Evolutionary conservation across 2,329 filamentous ascomycete genomes (phyloP).

Genomic region (Ophiocordyceps robertsii): DNA sequence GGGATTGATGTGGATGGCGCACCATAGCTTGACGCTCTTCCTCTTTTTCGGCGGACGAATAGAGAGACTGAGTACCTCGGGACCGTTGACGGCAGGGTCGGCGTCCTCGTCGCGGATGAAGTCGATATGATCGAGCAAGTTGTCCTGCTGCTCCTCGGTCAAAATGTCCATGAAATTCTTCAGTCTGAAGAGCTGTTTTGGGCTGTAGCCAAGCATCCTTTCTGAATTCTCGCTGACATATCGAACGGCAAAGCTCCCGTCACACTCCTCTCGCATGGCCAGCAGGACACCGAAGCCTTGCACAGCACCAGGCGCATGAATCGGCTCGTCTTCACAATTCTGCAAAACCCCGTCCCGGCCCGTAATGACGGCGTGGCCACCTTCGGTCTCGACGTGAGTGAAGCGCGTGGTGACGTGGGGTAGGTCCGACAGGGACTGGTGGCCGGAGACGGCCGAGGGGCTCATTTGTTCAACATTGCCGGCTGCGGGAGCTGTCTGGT

Average conservation of each 20-base stretch:
- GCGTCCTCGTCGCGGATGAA: slow-evolving; percentile 75
- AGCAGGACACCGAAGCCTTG: slow-evolving; percentile 71
- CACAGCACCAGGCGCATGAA: slow-evolving; percentile 71
- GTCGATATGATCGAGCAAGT: slow-evolving; percentile 73
- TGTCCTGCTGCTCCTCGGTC: slow-evolving; percentile 71
- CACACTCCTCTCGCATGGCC: slow-evolving; percentile 56
- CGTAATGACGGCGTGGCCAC: slow-evolving; percentile 72
- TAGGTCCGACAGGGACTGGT: slow-evolving; percentile 19
- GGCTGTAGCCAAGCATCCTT: slow-evolving; percentile 61
- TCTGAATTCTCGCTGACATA: slow-evolving; percentile 73
- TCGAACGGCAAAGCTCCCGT: slow-evolving; percentile 55
- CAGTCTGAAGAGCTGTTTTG: slow-evolving; percentile 60
- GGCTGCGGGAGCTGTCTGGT: neutral
- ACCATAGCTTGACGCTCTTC: slow-evolving; percentile 63
- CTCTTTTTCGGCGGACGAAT: slow-evolving; percentile 43
- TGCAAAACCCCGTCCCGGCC: slow-evolving; percentile 63
- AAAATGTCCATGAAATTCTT: slow-evolving; percentile 73
- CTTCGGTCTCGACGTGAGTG: slow-evolving; percentile 61
- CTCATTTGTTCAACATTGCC: slow-evolving; percentile 1
- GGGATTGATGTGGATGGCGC: slow-evolving; percentile 66
- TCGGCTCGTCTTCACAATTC: slow-evolving; percentile 81
- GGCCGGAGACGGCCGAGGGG: slow-evolving; percentile 7
- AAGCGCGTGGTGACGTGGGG: slow-evolving; percentile 58
- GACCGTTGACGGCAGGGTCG: slow-evolving; percentile 62
- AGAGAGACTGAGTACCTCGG: slow-evolving; percentile 73